These are phyloP conservation scores for Pinus tabuliformis DNA, from an alignment of 75 land plant species.

Conservation along the genomic window DNA sequence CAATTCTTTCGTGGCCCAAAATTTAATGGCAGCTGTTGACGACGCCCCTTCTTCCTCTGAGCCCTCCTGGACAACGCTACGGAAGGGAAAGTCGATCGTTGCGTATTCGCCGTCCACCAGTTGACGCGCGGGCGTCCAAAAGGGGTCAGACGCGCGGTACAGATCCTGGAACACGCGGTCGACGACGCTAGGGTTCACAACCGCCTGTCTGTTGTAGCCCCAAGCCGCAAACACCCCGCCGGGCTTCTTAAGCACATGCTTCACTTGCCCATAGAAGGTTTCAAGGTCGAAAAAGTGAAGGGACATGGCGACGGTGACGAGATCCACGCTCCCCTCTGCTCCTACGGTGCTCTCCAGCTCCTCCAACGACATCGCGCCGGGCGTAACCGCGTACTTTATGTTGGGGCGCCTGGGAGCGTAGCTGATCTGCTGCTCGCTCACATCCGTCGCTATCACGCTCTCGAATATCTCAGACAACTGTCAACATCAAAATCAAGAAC, in stretches of 20 bases:
- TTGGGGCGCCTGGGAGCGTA: constrained; percentile 52
- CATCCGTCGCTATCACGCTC: constrained; percentile 76
- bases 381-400: constrained; percentile 42
- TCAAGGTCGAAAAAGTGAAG: constrained; percentile 81
- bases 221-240: constrained; percentile 80
- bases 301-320: constrained; percentile 64
- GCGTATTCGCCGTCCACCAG: constrained; percentile 39
- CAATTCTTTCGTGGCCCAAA: constrained; percentile 36
- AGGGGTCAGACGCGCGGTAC: constrained; percentile 1
- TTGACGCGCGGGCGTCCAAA: constrained; percentile 39
- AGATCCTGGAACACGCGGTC: constrained; percentile 27
- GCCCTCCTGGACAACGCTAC: neutral
- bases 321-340: constrained; percentile 37
- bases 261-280: constrained; percentile 50
- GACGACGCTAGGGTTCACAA: constrained; percentile 28
- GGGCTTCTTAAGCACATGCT: constrained; percentile 45
- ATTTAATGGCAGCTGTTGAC: constrained; percentile 38
- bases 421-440: constrained; percentile 54
- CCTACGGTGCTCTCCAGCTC: constrained; percentile 34
- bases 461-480: constrained; percentile 57
- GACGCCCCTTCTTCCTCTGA: constrained; percentile 16
- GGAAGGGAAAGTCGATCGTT: constrained; percentile 63
- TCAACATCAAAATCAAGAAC: too few relatives aligned
- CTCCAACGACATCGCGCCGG: constrained; percentile 22
- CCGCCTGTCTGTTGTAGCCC: constrained; percentile 44